Percentiles rank a stretch among this genome's conserved stretches.
These are phyloP conservation scores for Ceratobasidium sp. DNA, from an alignment of 1,284 basidiomycete species.

Conservation along the genomic window DNA sequence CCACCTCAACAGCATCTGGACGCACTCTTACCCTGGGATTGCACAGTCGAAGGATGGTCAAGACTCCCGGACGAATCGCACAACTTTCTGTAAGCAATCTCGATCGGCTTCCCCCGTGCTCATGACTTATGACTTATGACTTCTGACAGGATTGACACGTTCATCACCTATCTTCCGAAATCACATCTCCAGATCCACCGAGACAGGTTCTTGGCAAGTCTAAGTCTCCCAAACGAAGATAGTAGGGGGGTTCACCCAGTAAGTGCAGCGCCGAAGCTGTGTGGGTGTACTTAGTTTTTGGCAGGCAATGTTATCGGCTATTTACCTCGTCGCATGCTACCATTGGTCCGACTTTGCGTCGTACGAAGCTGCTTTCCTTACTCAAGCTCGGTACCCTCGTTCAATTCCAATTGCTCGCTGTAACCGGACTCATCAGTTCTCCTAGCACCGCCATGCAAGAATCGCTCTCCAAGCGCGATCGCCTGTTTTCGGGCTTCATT, in stretches of 20 bases:
- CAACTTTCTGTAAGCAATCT: constrained; percentile 23
- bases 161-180: constrained; percentile 37
- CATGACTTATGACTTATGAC: neutral
- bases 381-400: constrained; percentile 21
- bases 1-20: neutral
- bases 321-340: constrained; percentile 25
- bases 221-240: constrained; percentile 31
- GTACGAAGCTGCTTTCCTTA: constrained; percentile 16
- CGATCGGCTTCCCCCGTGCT: neutral
- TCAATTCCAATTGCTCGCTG: neutral
- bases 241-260: constrained; percentile 24
- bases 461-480: constrained; percentile 18
- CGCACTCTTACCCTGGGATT: neutral
- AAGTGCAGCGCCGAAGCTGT: neutral
- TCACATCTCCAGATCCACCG: constrained; percentile 34
- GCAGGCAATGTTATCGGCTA: constrained; percentile 3
- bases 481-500: constrained; percentile 19
- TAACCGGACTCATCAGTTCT: neutral
- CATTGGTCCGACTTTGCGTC: constrained; percentile 19
- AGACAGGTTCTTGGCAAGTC: constrained; percentile 37
- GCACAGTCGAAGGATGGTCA: constrained; percentile 23
- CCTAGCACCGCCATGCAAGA: constrained; percentile 11
- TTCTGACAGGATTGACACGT: constrained; percentile 37
- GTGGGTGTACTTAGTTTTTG: neutral
- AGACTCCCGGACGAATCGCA: constrained; percentile 24